Percentiles rank a stretch among this genome's conserved stretches.
Conservation (phyloP, 2,329 filamentous ascomycete species). For the Exophiala lecanii-corni region DNA sequence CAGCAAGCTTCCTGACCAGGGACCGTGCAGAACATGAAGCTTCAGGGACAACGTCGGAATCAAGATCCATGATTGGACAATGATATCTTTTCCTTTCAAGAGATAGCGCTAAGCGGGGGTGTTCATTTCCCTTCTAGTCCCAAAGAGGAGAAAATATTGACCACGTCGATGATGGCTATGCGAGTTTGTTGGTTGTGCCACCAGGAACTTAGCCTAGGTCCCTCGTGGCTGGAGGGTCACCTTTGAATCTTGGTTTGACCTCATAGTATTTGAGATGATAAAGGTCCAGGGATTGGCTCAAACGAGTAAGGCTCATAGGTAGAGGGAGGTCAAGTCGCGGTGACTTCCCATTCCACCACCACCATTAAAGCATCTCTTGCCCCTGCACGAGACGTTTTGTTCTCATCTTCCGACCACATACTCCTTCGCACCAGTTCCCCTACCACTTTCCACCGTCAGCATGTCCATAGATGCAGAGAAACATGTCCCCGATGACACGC, state of each 20-base stretch:
- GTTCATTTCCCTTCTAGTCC: not conserved
- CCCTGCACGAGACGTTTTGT: too few species aligned
- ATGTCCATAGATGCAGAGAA: conserved; percentile 20
- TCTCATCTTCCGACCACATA: too few species aligned
- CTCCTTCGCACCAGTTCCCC: too few species aligned
- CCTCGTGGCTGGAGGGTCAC: too few species aligned
- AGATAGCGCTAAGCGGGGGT: not conserved
- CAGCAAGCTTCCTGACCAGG: too few species aligned
- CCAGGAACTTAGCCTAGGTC: too few species aligned
- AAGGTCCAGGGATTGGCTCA: not conserved
- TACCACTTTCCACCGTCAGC: too few species aligned
- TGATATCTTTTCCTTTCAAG: conserved; percentile 1
- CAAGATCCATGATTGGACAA: not conserved
- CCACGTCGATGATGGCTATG: not conserved
- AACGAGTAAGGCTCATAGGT: not conserved
- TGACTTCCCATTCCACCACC: not conserved
- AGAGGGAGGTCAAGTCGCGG: not conserved
- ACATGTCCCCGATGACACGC: conserved; percentile 6
- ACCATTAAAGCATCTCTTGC: not conserved
- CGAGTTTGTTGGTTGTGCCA: not conserved
- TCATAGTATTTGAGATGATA: too few species aligned
- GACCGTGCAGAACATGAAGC: too few species aligned
- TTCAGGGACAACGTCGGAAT: not conserved
- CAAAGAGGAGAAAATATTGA: conserved; percentile 4
- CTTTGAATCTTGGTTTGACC: too few species aligned